Evolutionary conservation across 2,329 filamentous ascomycete species (phyloP), one percentile per base, ranked within the genome.

Genomic region (Aspergillus arachidicola): DNA sequence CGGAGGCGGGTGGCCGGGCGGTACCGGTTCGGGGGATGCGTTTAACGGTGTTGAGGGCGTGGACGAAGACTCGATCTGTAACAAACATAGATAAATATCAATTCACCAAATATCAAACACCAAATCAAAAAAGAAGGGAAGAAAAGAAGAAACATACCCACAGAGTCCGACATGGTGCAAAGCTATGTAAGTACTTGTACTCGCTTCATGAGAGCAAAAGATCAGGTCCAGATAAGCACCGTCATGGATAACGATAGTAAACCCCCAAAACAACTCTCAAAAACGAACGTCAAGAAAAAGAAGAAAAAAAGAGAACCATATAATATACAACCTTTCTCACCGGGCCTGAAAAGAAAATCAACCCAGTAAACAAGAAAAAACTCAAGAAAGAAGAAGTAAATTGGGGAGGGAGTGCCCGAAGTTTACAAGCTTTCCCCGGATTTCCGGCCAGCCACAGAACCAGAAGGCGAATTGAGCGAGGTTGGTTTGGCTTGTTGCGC

Each of bases 21-120:
- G 93, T 93, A 67, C 95, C 94, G 21, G 94, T 97, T 75, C 95
- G 94, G 71, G 92, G 92, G 71, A 99, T 96, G 81, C 96, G 96
- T 81, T 97, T 97, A 73, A 99, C 94, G 28, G 95, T 98, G 82
- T 97, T 97, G 79, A 99, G 91, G 69, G 95, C 95, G 87, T 99
- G 94, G 78, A 96, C 94, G 80, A 99, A 99, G 76, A 99, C 95
- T 80, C 95, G 91, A 83, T 99, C 95, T 98, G 67, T 7, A n/a
- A 7, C 1, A 19, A 34, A 30, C 48, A 53, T 63, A 30, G 36
- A 56, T 21, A 34, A 55, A 26, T 60, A 32, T 28, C 16, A 28
- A 4, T 7, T 1, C 30, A 23, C 6, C 48, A 4, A 41, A 26
- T n/a, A 3, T 2, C 16, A 41, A 41, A 19, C 7, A 3, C 12